Evolutionary conservation across 129 eudicot genomes (phyloP).

Genomic region (Flaveria bidentis): DNA sequence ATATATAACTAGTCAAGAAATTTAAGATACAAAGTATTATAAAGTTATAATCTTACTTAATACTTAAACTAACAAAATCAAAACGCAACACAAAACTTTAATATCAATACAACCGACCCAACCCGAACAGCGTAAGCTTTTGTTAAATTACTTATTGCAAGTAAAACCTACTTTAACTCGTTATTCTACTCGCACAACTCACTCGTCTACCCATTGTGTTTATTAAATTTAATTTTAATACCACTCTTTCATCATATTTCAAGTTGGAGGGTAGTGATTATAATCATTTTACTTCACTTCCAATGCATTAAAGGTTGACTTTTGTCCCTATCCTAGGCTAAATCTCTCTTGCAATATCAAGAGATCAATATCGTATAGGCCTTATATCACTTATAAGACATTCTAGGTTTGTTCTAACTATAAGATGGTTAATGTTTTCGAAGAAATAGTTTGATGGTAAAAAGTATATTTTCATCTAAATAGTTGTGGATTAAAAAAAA

Average conservation of each 20-base stretch:
- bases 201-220: background rate
- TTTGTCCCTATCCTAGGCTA: conserved; percentile 16
- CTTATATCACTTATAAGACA: background rate
- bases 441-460: no score
- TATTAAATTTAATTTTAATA: background rate
- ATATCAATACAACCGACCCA: background rate
- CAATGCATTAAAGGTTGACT: conserved; percentile 11
- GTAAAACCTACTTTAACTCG: background rate
- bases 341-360: conserved; percentile 27
- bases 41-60: no score
- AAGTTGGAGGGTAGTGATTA: background rate
- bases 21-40: no score
- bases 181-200: background rate
- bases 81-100: background rate
- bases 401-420: background rate
- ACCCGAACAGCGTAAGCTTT: background rate
- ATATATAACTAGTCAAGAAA: no score
- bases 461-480: no score
- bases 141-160: background rate
- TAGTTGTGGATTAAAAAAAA: no score
- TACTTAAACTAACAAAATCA: no score
- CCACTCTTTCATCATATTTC: background rate
- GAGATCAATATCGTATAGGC: background rate
- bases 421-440: background rate
- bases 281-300: conserved; percentile 23